These are phyloP conservation scores for Lasiosphaeris hirsuta DNA, from an alignment of 495 filamentous ascomycete species.

Conservation along the genomic window DNA sequence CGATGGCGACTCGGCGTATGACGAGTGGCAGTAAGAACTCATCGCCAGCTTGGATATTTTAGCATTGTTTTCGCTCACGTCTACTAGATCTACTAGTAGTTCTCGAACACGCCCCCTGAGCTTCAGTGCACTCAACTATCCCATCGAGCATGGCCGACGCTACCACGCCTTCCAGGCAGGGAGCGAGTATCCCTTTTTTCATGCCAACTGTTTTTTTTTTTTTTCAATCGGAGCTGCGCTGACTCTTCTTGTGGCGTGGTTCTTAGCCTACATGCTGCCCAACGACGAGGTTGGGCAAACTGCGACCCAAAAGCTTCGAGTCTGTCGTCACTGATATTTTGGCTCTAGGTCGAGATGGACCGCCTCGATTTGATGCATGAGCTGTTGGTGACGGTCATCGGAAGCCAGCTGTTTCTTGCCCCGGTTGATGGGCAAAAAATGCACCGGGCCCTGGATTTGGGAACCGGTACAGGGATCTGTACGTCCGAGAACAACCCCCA, in stretches of 20 bases:
- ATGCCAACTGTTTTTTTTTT: neutral
- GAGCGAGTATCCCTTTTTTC: neutral
- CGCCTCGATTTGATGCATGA: slow-evolving; percentile 14
- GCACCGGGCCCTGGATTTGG: slow-evolving; percentile 16
- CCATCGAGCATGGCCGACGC: slow-evolving; percentile 15
- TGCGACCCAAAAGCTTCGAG: neutral
- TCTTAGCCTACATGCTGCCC: slow-evolving; percentile 11
- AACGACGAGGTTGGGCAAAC: slow-evolving; percentile 12
- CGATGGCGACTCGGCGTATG: too few relatives aligned
- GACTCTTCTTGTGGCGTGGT: neutral
- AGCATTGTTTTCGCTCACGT: too few relatives aligned
- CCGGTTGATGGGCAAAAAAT: slow-evolving; percentile 10
- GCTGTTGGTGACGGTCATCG: slow-evolving; percentile 11
- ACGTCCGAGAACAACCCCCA: neutral
- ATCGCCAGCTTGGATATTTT: too few relatives aligned
- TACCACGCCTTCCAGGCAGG: slow-evolving; percentile 17
- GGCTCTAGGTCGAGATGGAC: neutral
- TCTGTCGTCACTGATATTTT: neutral
- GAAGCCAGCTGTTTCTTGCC: slow-evolving; percentile 11
- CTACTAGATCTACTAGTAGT: too few relatives aligned
- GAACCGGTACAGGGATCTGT: slow-evolving; percentile 21
- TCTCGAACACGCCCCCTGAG: too few relatives aligned
- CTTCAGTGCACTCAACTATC: slow-evolving; percentile 21
- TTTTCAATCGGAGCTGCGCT: too few relatives aligned
- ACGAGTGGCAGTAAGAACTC: too few relatives aligned